These are phyloP conservation scores for Skeletonema grethae DNA, from an alignment of 108 stramenopile genomes.

Conservation along the genomic window DNA sequence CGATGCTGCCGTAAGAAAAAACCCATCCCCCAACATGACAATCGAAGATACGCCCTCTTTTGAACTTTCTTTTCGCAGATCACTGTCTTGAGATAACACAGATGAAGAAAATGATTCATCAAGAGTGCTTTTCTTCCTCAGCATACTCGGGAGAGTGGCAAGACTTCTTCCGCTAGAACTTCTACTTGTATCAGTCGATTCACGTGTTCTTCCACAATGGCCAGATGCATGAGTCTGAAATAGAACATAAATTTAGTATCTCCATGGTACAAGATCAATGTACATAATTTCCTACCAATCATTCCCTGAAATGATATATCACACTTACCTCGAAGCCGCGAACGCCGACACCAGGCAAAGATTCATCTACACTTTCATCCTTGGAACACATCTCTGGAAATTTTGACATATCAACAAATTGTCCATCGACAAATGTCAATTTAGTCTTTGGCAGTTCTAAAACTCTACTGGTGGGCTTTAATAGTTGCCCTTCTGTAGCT, in stretches of 20 bases:
- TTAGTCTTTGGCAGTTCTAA: slow-evolving; percentile 14
- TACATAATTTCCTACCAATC: too few species aligned
- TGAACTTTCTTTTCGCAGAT: background rate
- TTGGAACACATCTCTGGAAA: slow-evolving; percentile 11
- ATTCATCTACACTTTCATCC: slow-evolving; percentile 4
- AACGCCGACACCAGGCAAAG: slow-evolving; percentile 4
- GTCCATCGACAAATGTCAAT: slow-evolving; percentile 42
- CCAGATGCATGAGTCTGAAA: background rate
- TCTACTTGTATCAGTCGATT: background rate
- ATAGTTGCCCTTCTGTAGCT: background rate
- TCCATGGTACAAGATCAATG: background rate
- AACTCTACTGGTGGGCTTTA: background rate
- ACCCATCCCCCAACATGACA: slow-evolving; percentile 25
- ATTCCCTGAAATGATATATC: background rate
- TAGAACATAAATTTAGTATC: background rate
- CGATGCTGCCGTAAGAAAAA: slow-evolving; percentile 40
- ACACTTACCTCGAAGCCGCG: slow-evolving; percentile 15
- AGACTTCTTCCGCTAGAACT: background rate
- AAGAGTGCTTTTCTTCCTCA: background rate
- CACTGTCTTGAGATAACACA: background rate
- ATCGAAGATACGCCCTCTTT: slow-evolving; percentile 31
- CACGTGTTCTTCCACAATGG: slow-evolving; percentile 11
- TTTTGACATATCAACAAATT: slow-evolving; percentile 31
- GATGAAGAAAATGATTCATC: background rate
- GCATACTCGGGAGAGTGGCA: background rate